Conservation (phyloP, 495 filamentous ascomycete species). For the Penicillium coffeae region DNA sequence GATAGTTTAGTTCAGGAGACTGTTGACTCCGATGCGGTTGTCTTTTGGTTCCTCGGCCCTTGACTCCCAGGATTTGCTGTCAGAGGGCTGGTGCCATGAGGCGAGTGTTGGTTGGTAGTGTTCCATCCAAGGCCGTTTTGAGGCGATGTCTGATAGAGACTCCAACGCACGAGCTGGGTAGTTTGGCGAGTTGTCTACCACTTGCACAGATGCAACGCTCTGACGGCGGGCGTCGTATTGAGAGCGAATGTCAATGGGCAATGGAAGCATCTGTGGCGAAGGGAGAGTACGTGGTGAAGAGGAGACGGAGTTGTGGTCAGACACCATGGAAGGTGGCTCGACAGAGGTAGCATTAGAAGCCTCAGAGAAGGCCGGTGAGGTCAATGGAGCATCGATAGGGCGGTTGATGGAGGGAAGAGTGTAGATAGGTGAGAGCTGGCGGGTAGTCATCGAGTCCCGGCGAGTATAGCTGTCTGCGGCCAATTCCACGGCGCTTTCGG, state of each 20-base stretch:
- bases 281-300: slow-evolving; percentile 46
- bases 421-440: slow-evolving; percentile 44
- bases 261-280: slow-evolving; percentile 41
- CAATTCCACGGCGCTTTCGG: slow-evolving; percentile 24
- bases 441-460: slow-evolving; percentile 30
- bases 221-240: slow-evolving; percentile 33
- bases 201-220: slow-evolving; percentile 22
- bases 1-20: slow-evolving; percentile 31
- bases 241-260: slow-evolving; percentile 32
- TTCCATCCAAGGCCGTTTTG: slow-evolving; percentile 33
- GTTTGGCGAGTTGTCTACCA: slow-evolving; percentile 29
- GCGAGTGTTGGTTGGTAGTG: slow-evolving; percentile 22
- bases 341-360: slow-evolving; percentile 56
- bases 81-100: slow-evolving; percentile 28
- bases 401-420: slow-evolving; percentile 43
- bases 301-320: slow-evolving; percentile 64
- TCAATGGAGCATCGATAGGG: slow-evolving; percentile 58
- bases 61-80: slow-evolving; percentile 22
- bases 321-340: slow-evolving; percentile 69
- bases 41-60: slow-evolving; percentile 32
- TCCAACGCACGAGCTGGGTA: slow-evolving; percentile 24
- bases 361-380: slow-evolving; percentile 63
- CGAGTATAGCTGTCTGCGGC: slow-evolving; percentile 13
- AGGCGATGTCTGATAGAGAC: slow-evolving; percentile 27
- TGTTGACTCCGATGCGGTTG: slow-evolving; percentile 43